phyloP scores from a whole-genome alignment of 176 grass and related monocot species.

The Urochloa ruziziensis region DNA sequence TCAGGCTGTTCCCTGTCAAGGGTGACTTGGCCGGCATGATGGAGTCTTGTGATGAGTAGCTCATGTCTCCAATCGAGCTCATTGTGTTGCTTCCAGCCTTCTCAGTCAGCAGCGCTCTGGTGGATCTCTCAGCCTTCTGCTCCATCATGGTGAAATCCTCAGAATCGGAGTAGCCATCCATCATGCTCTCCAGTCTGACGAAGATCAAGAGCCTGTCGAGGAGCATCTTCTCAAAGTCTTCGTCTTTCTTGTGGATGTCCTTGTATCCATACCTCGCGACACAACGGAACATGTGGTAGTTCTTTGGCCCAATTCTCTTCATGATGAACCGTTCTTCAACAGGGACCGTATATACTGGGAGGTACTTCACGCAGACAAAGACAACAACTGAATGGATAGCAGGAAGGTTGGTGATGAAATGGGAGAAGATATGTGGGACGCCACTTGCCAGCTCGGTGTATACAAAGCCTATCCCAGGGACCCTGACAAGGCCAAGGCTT shows the following conservation, averaged over 20 bases:
- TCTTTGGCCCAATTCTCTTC: slow-evolving; percentile 49
- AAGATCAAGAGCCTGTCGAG: slow-evolving; percentile 49
- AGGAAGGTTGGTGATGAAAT: slow-evolving; percentile 77
- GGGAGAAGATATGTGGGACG: slow-evolving; percentile 65
- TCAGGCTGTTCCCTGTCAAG: slow-evolving; percentile 41
- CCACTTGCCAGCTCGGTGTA: slow-evolving; percentile 66
- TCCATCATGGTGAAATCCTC: slow-evolving; percentile 43
- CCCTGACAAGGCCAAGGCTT: slow-evolving; percentile 65
- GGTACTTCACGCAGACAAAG: slow-evolving; percentile 68
- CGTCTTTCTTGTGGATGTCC: slow-evolving; percentile 66
- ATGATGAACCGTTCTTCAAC: slow-evolving; percentile 52
- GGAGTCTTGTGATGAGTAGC: slow-evolving; percentile 43
- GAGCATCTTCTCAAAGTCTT: slow-evolving; percentile 67
- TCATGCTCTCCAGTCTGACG: slow-evolving; percentile 58
- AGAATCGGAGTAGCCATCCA: slow-evolving; percentile 50
- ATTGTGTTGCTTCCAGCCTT: slow-evolving; percentile 38
- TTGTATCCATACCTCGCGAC: slow-evolving; percentile 73
- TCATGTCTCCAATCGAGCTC: slow-evolving; percentile 36
- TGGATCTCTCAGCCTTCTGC: slow-evolving; percentile 26
- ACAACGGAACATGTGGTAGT: slow-evolving; percentile 70
- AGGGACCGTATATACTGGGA: slow-evolving; percentile 57
- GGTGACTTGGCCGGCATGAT: slow-evolving; percentile 34
- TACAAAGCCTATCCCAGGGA: slow-evolving; percentile 75
- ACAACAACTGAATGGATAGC: slow-evolving; percentile 69
- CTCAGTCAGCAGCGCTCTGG: slow-evolving; percentile 5